These are phyloP conservation scores for Coemansia reversa DNA, from an alignment of 192 early-diverging fungal species.

Conservation along the genomic window DNA sequence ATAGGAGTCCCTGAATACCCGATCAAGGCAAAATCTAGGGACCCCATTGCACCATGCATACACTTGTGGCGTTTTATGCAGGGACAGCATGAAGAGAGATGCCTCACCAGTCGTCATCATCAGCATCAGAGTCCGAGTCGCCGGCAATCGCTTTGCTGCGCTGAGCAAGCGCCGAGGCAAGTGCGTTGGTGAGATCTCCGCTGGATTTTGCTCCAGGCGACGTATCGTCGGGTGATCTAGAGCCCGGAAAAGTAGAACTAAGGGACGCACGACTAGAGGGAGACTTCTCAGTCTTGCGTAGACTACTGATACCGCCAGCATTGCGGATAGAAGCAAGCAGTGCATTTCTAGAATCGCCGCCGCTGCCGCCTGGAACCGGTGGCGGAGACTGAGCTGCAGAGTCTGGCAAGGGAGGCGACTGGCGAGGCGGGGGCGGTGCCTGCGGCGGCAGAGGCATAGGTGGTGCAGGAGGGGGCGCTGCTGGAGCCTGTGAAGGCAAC, in stretches of 20 bases:
- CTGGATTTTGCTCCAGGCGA: constrained; percentile 44
- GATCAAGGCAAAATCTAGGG: neutral
- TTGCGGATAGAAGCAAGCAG: constrained; percentile 50
- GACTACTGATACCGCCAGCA: constrained; percentile 32
- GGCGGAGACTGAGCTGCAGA: constrained; percentile 8
- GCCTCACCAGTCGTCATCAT: constrained; percentile 51
- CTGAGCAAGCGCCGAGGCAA: constrained; percentile 49
- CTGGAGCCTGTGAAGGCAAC: constrained; percentile 9
- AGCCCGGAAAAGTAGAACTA: constrained; percentile 13
- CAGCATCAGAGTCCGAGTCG: constrained; percentile 52
- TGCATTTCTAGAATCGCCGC: constrained; percentile 25
- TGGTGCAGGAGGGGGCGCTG: constrained; percentile 11
- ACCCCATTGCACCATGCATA: neutral
- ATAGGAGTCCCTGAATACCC: too few relatives aligned
- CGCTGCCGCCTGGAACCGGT: constrained; percentile 16
- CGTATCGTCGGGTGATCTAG: constrained; percentile 38
- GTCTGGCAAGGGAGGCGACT: constrained; percentile 13
- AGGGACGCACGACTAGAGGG: constrained; percentile 31
- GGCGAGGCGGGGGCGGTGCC: constrained; percentile 7
- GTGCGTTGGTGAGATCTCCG: constrained; percentile 51
- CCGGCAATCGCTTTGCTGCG: constrained; percentile 53
- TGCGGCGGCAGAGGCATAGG: constrained; percentile 16
- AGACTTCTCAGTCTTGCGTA: constrained; percentile 39
- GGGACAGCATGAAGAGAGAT: neutral
- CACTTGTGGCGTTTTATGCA: neutral